Evolutionary conservation across 371 early-diverging fungal genomes (phyloP).

Genomic region (Syncephalis plumigaleata): DNA sequence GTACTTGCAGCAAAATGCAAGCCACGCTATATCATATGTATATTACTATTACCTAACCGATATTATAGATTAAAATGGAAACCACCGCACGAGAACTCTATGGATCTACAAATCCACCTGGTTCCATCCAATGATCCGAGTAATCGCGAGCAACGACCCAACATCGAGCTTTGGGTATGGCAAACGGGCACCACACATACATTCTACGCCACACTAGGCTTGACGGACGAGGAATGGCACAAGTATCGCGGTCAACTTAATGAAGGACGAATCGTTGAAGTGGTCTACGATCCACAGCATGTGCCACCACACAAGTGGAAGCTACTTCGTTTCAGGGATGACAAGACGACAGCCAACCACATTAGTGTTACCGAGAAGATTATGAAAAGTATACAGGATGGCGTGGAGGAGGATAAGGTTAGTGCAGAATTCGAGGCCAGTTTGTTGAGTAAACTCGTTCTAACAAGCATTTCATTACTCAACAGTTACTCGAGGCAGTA

Average conservation of each 20-base stretch:
- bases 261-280: conserved; percentile 52
- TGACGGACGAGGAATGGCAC: conserved; percentile 38
- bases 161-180: conserved; percentile 35
- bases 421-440: too few species aligned
- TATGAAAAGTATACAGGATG: conserved; percentile 56
- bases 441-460: too few species aligned
- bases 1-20: conserved; percentile 78
- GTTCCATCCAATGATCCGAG: conserved; percentile 6
- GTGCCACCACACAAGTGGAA: conserved; percentile 40
- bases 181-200: conserved; percentile 28
- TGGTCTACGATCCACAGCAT: conserved; percentile 30
- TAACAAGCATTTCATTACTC: too few species aligned
- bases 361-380: conserved; percentile 46
- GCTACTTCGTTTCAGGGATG: conserved; percentile 72
- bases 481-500: too few species aligned
- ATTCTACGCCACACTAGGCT: conserved; percentile 31
- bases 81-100: conserved; percentile 91
- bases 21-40: not conserved
- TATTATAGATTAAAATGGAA: conserved; percentile 92
- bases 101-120: conserved; percentile 70
- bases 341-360: conserved; percentile 74
- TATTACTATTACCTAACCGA: not conserved
- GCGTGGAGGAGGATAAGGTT: conserved; percentile 47
- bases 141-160: conserved; percentile 10
- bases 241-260: conserved; percentile 8